phyloP scores from a whole-genome alignment of 2,329 filamentous ascomycete genomes.

The Ciborinia camelliae region DNA sequence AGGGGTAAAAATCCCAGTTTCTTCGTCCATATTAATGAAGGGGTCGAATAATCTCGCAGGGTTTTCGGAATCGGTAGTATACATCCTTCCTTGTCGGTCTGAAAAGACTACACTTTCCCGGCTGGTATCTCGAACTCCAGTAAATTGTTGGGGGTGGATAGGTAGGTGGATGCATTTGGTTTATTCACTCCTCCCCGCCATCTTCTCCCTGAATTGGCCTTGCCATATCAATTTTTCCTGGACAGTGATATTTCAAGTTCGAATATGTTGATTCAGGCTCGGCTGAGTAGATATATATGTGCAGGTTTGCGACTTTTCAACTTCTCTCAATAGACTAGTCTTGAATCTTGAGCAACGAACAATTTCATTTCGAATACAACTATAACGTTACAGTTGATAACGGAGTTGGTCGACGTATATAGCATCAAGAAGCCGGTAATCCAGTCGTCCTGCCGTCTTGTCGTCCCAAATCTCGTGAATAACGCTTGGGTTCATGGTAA shows the following conservation, averaged over 20 bases:
- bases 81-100: not conserved
- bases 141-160: not conserved
- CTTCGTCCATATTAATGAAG: not conserved
- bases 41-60: too few species aligned
- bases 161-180: not conserved
- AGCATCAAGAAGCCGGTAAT: not conserved
- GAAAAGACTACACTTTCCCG: not conserved
- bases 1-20: not conserved
- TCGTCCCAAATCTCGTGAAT: not conserved
- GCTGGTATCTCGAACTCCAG: too few species aligned
- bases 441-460: not conserved
- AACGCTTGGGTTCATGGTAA: not conserved
- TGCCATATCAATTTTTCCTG: not conserved
- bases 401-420: not conserved
- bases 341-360: not conserved
- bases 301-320: too few species aligned
- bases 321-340: too few species aligned
- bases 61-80: not conserved
- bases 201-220: not conserved
- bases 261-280: not conserved
- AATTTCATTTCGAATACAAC: too few species aligned
- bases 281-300: not conserved
- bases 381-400: too few species aligned
- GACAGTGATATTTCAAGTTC: not conserved
- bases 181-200: not conserved